phyloP scores from a whole-genome alignment of 352 stramenopile genomes.

The Globisporangium cederbergense region DNA sequence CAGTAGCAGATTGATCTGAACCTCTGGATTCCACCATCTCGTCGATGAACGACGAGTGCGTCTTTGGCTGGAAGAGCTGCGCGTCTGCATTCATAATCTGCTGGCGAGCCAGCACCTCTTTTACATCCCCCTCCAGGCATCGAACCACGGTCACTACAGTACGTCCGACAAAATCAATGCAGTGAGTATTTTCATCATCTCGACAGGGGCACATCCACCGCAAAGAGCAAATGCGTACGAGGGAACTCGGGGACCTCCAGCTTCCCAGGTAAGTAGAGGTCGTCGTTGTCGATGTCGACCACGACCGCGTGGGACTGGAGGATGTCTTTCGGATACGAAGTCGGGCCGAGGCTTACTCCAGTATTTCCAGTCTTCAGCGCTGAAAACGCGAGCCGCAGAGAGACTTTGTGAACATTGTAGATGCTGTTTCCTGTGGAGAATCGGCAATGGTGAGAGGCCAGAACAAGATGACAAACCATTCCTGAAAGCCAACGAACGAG shows the following conservation, averaged over 20 bases:
- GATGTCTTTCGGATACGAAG: slow-evolving; percentile 38
- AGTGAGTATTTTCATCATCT: not conserved
- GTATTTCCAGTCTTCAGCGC: not conserved
- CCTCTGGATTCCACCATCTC: slow-evolving; percentile 21
- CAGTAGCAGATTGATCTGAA: not conserved
- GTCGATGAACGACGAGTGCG: slow-evolving; percentile 22
- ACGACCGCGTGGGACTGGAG: slow-evolving; percentile 47
- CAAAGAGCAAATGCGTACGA: slow-evolving; percentile 28
- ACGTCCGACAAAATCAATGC: not conserved
- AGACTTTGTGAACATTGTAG: slow-evolving; percentile 62
- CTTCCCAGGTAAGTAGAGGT: slow-evolving; percentile 63
- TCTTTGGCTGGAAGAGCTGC: slow-evolving; percentile 35
- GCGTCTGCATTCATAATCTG: slow-evolving; percentile 44
- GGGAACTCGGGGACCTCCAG: slow-evolving; percentile 65
- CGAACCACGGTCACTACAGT: slow-evolving; percentile 50
- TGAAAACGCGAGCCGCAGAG: slow-evolving; percentile 32
- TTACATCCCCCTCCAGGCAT: slow-evolving; percentile 41
- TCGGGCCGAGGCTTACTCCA: slow-evolving; percentile 3
- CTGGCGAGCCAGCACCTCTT: slow-evolving; percentile 33
- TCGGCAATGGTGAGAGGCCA: too few relatives aligned
- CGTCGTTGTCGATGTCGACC: slow-evolving; percentile 68
- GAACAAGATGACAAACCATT: not conserved
- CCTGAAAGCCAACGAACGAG: not conserved
- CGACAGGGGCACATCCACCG: not conserved
- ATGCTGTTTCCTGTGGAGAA: slow-evolving; percentile 50